Conservation (phyloP, 176 grass and related monocot species). For the Musa acuminata region DNA sequence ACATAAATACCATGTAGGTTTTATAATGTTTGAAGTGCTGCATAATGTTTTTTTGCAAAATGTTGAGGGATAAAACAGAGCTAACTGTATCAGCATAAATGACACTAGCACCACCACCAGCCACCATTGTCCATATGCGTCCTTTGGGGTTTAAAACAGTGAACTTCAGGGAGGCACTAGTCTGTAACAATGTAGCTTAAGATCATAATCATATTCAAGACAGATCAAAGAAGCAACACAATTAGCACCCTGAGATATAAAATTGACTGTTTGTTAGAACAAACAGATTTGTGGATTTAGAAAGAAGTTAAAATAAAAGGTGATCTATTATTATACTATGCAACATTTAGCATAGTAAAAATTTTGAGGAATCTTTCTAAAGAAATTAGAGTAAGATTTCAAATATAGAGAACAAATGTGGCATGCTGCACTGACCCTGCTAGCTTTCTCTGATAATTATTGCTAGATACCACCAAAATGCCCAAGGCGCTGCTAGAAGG, state of each 20-base stretch:
- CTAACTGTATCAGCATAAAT: constrained; percentile 95
- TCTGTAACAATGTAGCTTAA: constrained; percentile 35
- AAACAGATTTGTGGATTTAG: too few relatives aligned
- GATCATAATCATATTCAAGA: neutral
- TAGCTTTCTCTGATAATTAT: too few relatives aligned
- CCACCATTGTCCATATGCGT: constrained; percentile 95
- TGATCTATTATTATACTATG: too few relatives aligned
- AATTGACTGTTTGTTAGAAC: too few relatives aligned
- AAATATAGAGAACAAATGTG: too few relatives aligned
- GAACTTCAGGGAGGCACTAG: constrained; percentile 89
- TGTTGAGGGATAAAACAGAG: neutral
- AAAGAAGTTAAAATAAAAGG: neutral
- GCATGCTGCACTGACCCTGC: too few relatives aligned
- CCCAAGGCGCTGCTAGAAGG: too few relatives aligned
- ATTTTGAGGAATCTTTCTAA: too few relatives aligned
- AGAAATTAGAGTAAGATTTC: too few relatives aligned
- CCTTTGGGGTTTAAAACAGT: constrained; percentile 82
- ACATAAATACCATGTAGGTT: neutral
- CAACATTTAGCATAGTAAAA: too few relatives aligned
- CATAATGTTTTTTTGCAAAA: neutral
- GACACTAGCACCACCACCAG: constrained; percentile 93
- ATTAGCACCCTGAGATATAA: too few relatives aligned
- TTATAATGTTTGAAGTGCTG: neutral
- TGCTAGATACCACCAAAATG: too few relatives aligned
- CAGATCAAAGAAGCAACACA: neutral